Base-by-base conservation (phyloP, 1,284 basidiomycete genomes). In the Sphagnurus paluster region DNA sequence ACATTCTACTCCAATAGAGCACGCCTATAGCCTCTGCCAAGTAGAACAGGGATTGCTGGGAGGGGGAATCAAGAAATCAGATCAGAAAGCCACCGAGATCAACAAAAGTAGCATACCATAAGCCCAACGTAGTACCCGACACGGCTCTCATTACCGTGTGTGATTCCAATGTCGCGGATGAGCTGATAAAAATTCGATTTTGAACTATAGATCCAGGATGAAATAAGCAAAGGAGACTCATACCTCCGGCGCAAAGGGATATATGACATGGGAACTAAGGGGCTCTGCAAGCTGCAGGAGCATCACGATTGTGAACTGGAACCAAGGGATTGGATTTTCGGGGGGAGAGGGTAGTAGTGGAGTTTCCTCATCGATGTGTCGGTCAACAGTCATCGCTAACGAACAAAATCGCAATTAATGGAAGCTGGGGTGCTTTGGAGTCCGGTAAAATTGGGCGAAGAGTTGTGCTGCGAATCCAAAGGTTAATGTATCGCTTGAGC, bases 1-100 rank as follows among this genome's bases (percentile, higher is more conserved):
- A 89, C 7, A 84, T 53, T 20, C 81, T 77, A 58, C 83, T 82
- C 86, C 87, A 90, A 48, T 85, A 77, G 30, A 88, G 67, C 11
- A 85, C 77, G 9, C 83, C 84, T 47, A 79, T 55, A 0, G 85
- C 84, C 64, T 88, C 80, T 4, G 81, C 77, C 37, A 83, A 66
- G 56, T 81, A 87, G 68, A 87, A 88, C 19, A 86, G 62, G 7
- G 84, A 87, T 74, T 87, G 79, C 85, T 88, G 49, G n/a, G n/a
- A n/a, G n/a, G n/a, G n/a, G n/a, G n/a, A n/a, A n/a, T n/a, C n/a
- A n/a, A n/a, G n/a, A n/a, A n/a, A n/a, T n/a, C n/a, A n/a, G n/a
- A n/a, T n/a, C n/a, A n/a, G n/a, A n/a, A n/a, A n/a, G n/a, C n/a
- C n/a, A n/a, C n/a, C n/a, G n/a, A n/a, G n/a, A n/a, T n/a, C n/a